Evolutionary conservation across 1,139 yeast genomes (phyloP).

Genomic region (Magnusiomyces tetraspermus): DNA sequence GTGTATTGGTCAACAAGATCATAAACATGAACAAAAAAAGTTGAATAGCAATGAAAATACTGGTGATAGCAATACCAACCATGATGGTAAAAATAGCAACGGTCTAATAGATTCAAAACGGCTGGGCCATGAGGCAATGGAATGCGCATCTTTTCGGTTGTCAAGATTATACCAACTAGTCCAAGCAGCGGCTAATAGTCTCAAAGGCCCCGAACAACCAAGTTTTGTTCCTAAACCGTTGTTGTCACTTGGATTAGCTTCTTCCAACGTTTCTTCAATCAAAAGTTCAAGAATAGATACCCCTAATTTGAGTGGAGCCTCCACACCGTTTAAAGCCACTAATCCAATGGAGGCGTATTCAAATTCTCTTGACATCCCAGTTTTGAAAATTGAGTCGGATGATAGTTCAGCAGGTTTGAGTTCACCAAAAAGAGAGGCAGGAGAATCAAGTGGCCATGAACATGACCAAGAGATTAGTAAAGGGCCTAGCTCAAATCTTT

Average conservation of each 20-base stretch:
- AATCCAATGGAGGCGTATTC: not conserved
- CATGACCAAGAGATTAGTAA: not conserved
- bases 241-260: not conserved
- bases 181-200: slow-evolving; percentile 18
- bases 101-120: not conserved
- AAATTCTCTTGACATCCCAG: not conserved
- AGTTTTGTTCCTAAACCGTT: not conserved
- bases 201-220: slow-evolving; percentile 19
- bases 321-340: not conserved
- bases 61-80: not conserved
- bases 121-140: not conserved
- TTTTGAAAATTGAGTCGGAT: not conserved
- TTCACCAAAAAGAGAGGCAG: not conserved
- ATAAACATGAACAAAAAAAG: no score
- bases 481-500: not conserved
- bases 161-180: slow-evolving; percentile 12
- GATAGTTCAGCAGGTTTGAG: not conserved
- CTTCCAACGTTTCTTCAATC: not conserved
- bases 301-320: not conserved
- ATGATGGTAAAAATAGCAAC: not conserved
- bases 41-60: no score
- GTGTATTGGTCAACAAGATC: no score
- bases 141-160: no score
- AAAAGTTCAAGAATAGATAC: not conserved
- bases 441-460: no score